Percentiles rank a stretch among this genome's conserved stretches.
Evolutionary conservation across 352 stramenopile species (phyloP).

Genomic region (Globisporangium perplexum): DNA sequence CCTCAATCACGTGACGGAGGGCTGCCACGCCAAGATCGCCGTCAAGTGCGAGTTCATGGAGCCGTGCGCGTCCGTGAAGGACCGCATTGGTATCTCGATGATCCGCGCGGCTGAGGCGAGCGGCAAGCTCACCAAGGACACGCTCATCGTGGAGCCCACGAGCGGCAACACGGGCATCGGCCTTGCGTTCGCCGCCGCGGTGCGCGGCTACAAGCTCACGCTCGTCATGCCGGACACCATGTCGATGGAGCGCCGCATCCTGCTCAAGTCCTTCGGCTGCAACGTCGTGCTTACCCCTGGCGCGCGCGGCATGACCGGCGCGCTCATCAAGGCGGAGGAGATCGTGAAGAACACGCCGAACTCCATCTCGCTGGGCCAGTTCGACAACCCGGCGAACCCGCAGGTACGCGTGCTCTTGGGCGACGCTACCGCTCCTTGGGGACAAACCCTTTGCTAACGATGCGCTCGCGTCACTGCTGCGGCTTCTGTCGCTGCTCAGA

Average conservation of each 20-base stretch:
- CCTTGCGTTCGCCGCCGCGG: conserved; percentile 88
- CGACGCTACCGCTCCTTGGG: no score
- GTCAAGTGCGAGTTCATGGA: conserved; percentile 90
- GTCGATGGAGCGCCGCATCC: conserved; percentile 94
- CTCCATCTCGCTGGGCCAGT: conserved; percentile 89
- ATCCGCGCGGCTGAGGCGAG: conserved; percentile 71
- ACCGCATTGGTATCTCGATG: conserved; percentile 85
- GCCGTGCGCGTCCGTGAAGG: conserved; percentile 83
- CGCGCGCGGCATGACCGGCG: conserved; percentile 73
- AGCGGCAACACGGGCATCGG: conserved; percentile 95
- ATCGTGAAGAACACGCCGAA: conserved; percentile 74
- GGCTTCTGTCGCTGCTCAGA: conserved; percentile 13
- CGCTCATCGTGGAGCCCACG: conserved; percentile 91
- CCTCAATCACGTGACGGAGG: conserved; percentile 81
- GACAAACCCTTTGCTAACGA: not conserved
- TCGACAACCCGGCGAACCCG: conserved; percentile 96
- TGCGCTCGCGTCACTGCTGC: not conserved
- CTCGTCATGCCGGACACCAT: conserved; percentile 96
- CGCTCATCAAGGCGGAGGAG: conserved; percentile 71
- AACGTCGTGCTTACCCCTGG: conserved; percentile 92
- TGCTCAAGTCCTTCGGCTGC: conserved; percentile 92
- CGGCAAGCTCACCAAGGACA: conserved; percentile 64
- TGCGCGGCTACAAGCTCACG: conserved; percentile 90
- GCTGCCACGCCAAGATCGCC: conserved; percentile 78
- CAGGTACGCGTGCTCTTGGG: conserved; percentile 26